A percentile compares a stretch with the other conserved stretches of the same genome.
phyloP scores from a whole-genome alignment of 768 basidiomycete genomes.

The Rubroboletus pulcherrimus region DNA sequence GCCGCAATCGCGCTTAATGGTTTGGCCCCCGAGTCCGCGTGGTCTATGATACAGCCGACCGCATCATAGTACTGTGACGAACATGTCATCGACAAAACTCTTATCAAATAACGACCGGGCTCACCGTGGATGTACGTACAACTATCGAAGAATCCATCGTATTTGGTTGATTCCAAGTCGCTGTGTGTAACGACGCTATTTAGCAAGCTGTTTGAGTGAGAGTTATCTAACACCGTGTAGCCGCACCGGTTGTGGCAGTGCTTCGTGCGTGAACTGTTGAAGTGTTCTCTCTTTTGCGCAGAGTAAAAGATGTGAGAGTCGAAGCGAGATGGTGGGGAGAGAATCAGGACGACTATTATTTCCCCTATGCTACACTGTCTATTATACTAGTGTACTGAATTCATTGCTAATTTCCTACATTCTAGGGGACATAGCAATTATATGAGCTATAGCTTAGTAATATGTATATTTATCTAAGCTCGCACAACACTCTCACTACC shows the following conservation, averaged over 20 bases:
- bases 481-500: too few species aligned
- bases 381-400: too few species aligned
- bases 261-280: too few species aligned
- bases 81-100: background rate
- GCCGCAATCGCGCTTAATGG: slow-evolving; percentile 1
- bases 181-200: background rate
- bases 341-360: too few species aligned
- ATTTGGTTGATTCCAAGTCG: background rate
- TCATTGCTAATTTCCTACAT: too few species aligned
- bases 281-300: too few species aligned
- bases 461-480: too few species aligned
- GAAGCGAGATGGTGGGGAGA: too few species aligned
- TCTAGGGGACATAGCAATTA: too few species aligned
- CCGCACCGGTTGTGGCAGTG: background rate
- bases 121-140: background rate
- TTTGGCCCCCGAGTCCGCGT: background rate
- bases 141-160: background rate
- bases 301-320: too few species aligned
- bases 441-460: too few species aligned
- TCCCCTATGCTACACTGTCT: too few species aligned
- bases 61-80: background rate
- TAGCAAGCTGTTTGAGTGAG: background rate
- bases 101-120: background rate
- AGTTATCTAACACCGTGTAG: background rate
- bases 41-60: background rate